Conservation (phyloP, 169 alveolate species). For the Plasmodium vivax region DNA sequence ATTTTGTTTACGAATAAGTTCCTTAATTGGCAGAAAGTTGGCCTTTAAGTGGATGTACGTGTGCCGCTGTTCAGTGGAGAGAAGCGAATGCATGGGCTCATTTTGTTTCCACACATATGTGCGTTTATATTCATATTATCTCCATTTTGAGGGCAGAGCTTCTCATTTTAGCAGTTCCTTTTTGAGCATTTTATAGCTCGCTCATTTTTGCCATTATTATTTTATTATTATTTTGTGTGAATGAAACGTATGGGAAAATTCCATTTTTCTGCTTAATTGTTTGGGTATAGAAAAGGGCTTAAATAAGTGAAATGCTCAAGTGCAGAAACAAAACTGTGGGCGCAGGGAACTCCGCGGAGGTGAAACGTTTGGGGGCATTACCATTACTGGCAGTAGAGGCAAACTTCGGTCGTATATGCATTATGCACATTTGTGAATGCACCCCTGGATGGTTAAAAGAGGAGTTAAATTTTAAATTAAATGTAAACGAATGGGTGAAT, state of each 20-base stretch:
- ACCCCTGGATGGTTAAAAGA: background rate
- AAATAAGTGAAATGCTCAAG: background rate
- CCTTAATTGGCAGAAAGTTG: background rate
- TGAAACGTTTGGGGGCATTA: background rate
- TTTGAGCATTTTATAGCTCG: background rate
- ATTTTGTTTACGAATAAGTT: background rate
- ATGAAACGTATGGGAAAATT: background rate
- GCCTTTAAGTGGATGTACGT: background rate
- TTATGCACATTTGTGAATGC: background rate
- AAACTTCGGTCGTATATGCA: background rate
- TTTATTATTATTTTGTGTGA: background rate
- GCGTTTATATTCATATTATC: background rate
- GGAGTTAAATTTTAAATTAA: background rate
- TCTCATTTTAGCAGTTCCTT: background rate
- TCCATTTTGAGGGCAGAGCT: background rate
- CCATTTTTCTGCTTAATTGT: background rate
- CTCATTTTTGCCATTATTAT: background rate
- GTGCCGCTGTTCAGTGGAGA: background rate
- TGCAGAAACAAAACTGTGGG: background rate
- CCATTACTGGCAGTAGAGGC: background rate
- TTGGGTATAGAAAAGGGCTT: background rate
- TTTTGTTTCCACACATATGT: background rate
- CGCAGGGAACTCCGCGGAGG: background rate
- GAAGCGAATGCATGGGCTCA: background rate
- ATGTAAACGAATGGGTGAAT: background rate